phyloP scores from a whole-genome alignment of 2,329 filamentous ascomycete species.

The Colletotrichum nymphaeae region DNA sequence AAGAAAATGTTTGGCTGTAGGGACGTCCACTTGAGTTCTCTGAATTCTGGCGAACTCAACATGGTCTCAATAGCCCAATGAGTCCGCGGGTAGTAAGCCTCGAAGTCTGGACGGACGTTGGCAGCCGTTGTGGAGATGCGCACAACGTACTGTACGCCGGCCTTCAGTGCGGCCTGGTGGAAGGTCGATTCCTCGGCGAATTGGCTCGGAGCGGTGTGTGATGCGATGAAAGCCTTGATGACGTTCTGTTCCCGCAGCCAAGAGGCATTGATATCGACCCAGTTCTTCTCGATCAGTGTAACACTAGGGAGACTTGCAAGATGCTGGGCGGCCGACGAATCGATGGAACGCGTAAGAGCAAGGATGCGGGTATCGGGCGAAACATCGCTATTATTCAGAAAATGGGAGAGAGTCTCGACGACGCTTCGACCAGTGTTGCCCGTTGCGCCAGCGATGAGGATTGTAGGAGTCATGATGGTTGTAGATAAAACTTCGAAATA shows the following conservation, averaged over 20 bases:
- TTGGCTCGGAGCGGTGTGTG: slow-evolving; percentile 48
- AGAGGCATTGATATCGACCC: slow-evolving; percentile 49
- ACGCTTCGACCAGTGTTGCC: background rate
- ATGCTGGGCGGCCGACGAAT: slow-evolving; percentile 37
- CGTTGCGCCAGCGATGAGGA: background rate
- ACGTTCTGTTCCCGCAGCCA: slow-evolving; percentile 53
- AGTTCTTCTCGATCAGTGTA: slow-evolving; percentile 47
- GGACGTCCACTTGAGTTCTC: slow-evolving; percentile 49
- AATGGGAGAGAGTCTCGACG: background rate
- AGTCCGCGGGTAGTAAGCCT: slow-evolving; percentile 48
- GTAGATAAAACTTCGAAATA: background rate
- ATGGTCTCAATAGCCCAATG: slow-evolving; percentile 56
- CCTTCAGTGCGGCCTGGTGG: slow-evolving; percentile 45
- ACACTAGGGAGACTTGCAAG: slow-evolving; percentile 48
- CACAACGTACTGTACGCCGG: slow-evolving; percentile 54
- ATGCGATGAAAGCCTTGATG: slow-evolving; percentile 51
- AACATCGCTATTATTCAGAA: background rate
- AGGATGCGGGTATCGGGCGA: slow-evolving; percentile 30
- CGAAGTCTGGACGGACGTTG: slow-evolving; percentile 48
- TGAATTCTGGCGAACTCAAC: slow-evolving; percentile 49
- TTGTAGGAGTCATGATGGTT: background rate
- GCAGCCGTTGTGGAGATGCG: slow-evolving; percentile 52
- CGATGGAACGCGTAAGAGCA: slow-evolving; percentile 36
- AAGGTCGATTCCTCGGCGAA: slow-evolving; percentile 54
- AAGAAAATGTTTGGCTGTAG: slow-evolving; percentile 49